Percentiles rank a stretch among this genome's conserved stretches.
phyloP scores from a whole-genome alignment of 148 eudicot species.

The Beta vulgaris region DNA sequence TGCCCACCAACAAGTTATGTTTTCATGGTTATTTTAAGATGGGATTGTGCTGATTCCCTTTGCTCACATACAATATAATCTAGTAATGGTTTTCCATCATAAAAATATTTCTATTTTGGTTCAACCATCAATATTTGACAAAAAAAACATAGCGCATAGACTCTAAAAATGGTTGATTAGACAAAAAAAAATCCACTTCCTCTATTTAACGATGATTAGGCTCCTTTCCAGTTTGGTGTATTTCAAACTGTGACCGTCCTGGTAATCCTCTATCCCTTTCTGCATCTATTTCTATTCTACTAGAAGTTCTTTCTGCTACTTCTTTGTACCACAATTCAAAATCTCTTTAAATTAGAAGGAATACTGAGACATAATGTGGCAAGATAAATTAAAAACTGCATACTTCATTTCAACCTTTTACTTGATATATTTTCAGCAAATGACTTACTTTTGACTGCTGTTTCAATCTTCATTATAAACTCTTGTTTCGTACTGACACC shows the following conservation, averaged over 20 bases:
- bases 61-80: not conserved
- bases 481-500: constrained; percentile 54
- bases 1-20: not conserved
- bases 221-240: not conserved
- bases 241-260: not conserved
- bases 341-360: not conserved
- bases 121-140: not conserved
- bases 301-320: not conserved
- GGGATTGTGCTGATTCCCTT: not conserved
- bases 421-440: not conserved
- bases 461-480: constrained; percentile 59
- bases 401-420: not conserved
- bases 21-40: not conserved
- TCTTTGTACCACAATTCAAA: not conserved
- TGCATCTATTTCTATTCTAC: not conserved
- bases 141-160: not conserved
- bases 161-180: not conserved
- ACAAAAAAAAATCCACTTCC: not conserved
- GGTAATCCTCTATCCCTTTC: not conserved
- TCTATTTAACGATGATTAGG: not conserved
- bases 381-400: not conserved
- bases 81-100: not conserved
- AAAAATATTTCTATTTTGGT: not conserved
- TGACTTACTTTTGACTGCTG: constrained; percentile 60
- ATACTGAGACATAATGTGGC: not conserved